Evolutionary conservation across 2,329 filamentous ascomycete species (phyloP), one percentile per base, ranked within the genome.

Genomic region (Lasiodiplodia sp.): DNA sequence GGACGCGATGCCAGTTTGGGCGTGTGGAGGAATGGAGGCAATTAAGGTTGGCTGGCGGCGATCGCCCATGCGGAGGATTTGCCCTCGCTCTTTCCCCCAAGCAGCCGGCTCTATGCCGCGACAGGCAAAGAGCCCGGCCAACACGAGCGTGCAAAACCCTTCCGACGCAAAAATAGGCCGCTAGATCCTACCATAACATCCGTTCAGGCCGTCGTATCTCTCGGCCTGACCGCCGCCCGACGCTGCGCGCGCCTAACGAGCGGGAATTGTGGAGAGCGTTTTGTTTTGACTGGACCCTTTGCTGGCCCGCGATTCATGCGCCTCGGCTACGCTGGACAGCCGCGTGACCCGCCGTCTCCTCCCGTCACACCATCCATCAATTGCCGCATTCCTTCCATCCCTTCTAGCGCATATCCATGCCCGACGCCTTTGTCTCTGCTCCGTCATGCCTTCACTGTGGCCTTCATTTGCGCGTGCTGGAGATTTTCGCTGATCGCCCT

Each of bases 1-100:
- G 40, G 40, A 25, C 58, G 60, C 60, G 44, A 52, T 31, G 37
- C 60, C 60, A n/a, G 7, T 23, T 64, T 23, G 60, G 31, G 60
- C 60, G 5, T 53, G 60, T 64, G 60, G 60, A 64, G 60, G 60
- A 64, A 64, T 64, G 60, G 60, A 64, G 60, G 60, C 60, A 52
- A 53, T 64, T 64, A 64, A 64, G 47, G 60, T 64, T 64, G 60
- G 44, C 60, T 37, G 47, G 25, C 23, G 21, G 28, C 25, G 60
- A 64, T 64, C 60, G 60, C 12, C 60, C 47, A 52, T 64, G 60
- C 60, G 60, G 60, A 64, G 60, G 60, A 64, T 64, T 47, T 40
- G 60, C 60, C 60, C 60, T 64, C 37, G 52, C 28, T n/a, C 51
- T 53, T 38, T 38, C 44, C 60, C 51, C 21, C 28, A 12, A 6